phyloP scores from a whole-genome alignment of 495 filamentous ascomycete species.

The Neurospora cerealis region DNA sequence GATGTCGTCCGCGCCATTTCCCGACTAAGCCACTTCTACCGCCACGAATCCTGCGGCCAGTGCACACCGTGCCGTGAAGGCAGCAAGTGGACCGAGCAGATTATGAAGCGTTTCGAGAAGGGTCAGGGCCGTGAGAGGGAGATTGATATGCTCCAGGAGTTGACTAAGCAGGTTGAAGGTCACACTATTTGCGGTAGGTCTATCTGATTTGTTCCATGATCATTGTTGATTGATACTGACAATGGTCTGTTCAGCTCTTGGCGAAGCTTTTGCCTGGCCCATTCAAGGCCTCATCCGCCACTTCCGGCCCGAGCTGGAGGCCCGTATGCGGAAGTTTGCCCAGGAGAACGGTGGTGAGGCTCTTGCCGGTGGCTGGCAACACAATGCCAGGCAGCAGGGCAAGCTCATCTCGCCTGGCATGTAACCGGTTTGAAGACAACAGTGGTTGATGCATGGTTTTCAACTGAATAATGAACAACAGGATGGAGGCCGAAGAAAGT shows the following conservation, averaged over 20 bases:
- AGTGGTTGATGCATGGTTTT: background rate
- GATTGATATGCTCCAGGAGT: constrained; percentile 98
- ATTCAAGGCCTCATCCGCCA: constrained; percentile 96
- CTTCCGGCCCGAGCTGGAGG: constrained; percentile 92
- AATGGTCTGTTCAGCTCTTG: constrained; percentile 48
- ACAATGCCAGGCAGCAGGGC: constrained; percentile 64
- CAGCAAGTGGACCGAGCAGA: constrained; percentile 95
- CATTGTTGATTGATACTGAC: background rate
- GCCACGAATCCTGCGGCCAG: constrained; percentile 95
- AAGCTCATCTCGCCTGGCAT: constrained; percentile 82
- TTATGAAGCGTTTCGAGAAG: constrained; percentile 92
- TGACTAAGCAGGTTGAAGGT: constrained; percentile 98
- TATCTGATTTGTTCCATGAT: background rate
- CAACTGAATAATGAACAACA: background rate
- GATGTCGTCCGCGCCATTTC: constrained; percentile 92
- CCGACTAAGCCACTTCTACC: constrained; percentile 90
- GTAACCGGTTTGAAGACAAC: constrained; percentile 26
- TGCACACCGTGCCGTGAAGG: constrained; percentile 98
- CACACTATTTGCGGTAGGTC: constrained; percentile 88
- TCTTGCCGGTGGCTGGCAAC: constrained; percentile 81
- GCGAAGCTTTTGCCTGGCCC: constrained; percentile 97
- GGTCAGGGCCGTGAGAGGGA: constrained; percentile 80
- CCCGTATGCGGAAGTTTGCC: constrained; percentile 67
- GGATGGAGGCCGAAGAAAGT: background rate
- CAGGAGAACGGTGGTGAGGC: constrained; percentile 57